Base-by-base conservation (phyloP, 139 green algal species). In the Chlamydomonas sp. region DNA sequence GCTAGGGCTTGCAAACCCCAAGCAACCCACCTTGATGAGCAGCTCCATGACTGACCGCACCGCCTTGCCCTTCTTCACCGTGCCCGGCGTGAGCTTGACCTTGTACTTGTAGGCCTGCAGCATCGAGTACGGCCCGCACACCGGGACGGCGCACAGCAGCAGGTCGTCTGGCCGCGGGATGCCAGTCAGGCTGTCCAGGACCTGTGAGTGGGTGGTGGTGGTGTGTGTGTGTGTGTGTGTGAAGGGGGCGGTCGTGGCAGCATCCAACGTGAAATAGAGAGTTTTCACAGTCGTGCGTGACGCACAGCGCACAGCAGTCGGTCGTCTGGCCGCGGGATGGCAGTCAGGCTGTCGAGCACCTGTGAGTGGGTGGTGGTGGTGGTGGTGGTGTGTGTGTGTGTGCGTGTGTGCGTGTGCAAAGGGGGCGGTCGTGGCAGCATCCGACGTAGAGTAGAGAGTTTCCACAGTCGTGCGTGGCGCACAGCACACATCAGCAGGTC, bases 1-100 rank as follows among this genome's bases (percentile, higher is more conserved):
- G n/a, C n/a, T n/a, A n/a, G n/a, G n/a, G n/a, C n/a, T n/a, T n/a
- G n/a, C n/a, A n/a, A n/a, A n/a, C n/a, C n/a, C n/a, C n/a, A n/a
- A n/a, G n/a, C n/a, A n/a, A n/a, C n/a, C n/a, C 71, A 65, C 16
- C 37, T 35, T 8, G 34, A 70, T 30, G 50, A 98, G 71, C 66
- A 96, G 66, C 67, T 97, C 90, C 35, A 88, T 30, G 22, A 85
- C 83, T 79, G 90, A 84, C 2, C 83, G 82, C 2, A 73, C 84
- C 1, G 90, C 92, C 75, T 94, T 96, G 73, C 94, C 94, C 78
- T 97, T 97, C 78, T 94, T 96, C 43, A 90, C 75, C 1, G 80
- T 86, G 28, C 94, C 94, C 4, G 80, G 81, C 16, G 73, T 79
- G 43, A 87, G 69, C 75, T 87, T 87, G 58, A 83, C 70, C 63